Evolutionary conservation across 2,329 filamentous ascomycete genomes (phyloP), one percentile per base, ranked within the genome.

Genomic region (Fusarium tricinctum): DNA sequence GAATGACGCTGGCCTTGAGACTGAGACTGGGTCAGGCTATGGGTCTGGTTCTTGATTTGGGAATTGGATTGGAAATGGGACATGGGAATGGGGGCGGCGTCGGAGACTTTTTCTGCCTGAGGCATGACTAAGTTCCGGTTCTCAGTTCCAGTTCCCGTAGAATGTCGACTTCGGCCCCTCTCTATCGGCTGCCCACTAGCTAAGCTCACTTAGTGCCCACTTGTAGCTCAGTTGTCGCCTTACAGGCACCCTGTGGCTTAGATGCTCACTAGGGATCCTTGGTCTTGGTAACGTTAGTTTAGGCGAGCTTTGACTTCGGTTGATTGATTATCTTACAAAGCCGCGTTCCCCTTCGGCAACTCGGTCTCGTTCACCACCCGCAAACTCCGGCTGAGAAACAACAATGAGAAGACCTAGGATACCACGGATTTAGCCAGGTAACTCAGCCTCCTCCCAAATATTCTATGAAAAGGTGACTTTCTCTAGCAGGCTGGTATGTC

Each of bases 21-120:
- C 60, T 73, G 62, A 48, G 60, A 62, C 63, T 71, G 72, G 70
- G 72, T 62, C 70, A 70, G 58, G 51, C 61, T 65, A 32, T 52
- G 59, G 50, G 67, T 60, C 63, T 61, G 44, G 54, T 30, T 52
- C 40, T 61, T 45, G 42, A 58, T 38, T 44, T 70, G 71, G 67
- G 61, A 71, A 63, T 69, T 63, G 64, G 70, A 72, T 53, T 68
- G 69, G 68, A 69, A 72, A 72, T 72, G 70, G 69, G 54, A 63
- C 64, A 58, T 66, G 63, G 64, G 61, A 54, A 30, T 61, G 54
- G 54, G 58, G 63, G 48, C 54, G 47, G 48, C 54, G 47, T 45
- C 49, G 51, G 65, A 40, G 30, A 7, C 51, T 57, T 53, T 17
- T 67, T 53, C 19, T 67, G 69, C 69, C 69, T 71, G 61, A 71